A percentile compares a stretch with the other conserved stretches of the same genome.
Evolutionary conservation across 139 green algal species (phyloP).

Genomic region (Monoraphidium neglectum): DNA sequence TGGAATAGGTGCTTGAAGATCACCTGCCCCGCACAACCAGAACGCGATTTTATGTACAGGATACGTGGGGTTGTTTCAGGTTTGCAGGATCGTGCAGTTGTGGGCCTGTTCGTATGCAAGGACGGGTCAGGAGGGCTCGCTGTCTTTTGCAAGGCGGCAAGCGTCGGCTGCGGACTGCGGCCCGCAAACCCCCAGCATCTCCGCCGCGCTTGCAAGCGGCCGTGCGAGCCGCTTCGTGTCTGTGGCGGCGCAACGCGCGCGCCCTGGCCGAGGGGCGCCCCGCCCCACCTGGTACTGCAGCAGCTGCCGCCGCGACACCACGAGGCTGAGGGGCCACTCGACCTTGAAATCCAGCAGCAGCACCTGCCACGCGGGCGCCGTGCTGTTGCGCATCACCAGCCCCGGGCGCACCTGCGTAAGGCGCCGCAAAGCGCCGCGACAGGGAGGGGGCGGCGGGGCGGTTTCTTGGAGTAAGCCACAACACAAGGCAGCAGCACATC

Average conservation of each 20-base stretch:
- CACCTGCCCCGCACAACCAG: background rate
- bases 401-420: background rate
- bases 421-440: background rate
- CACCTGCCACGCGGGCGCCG: conserved; percentile 45
- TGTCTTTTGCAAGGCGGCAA: no score
- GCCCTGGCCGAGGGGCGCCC: background rate
- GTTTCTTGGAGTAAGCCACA: no score
- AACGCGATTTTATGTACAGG: background rate
- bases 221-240: background rate
- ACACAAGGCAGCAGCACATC: no score
- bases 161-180: no score
- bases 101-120: background rate
- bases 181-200: no score
- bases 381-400: conserved; percentile 10
- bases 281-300: conserved; percentile 84
- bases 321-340: conserved; percentile 81
- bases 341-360: conserved; percentile 69
- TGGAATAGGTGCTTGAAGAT: conserved; percentile 77
- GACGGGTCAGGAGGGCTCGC: no score
- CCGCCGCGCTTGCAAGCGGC: background rate
- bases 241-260: no score
- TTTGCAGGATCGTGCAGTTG: background rate
- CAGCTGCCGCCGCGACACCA: conserved; percentile 71
- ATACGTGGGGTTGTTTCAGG: background rate
- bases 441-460: no score